Evolutionary conservation across 2,329 filamentous ascomycete genomes (phyloP), one percentile per base, ranked within the genome.

Genomic region (Neofusicoccum sp.): DNA sequence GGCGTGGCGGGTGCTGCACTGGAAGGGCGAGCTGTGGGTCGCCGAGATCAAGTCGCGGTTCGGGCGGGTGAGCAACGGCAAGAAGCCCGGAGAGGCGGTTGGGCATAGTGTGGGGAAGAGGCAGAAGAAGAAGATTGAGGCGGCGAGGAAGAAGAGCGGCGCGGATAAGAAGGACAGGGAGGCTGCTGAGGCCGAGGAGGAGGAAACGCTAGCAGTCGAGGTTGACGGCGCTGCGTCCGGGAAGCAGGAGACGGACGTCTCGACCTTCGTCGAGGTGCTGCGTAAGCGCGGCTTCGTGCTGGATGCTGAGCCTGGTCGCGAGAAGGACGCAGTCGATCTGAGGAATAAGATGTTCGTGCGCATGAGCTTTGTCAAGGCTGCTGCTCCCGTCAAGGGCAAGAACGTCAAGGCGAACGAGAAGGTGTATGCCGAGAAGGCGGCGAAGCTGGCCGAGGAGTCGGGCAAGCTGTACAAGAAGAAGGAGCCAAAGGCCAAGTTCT

Each of bases 271-370:
- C 6, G 89, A 93, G 58, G 92, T 94, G 1, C 84, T 98, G 66
- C 81, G 84, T 56, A 87, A 88, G 68, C 84, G 93, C 22, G 95
- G 95, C 0, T 97, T 99, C 71, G 82, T 93, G n/a, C 83, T 97
- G 34, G 89, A 77, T 62, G 73, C 71, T 34, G 74, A 90, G 69
- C 86, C 86, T 7, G 85, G 84, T 69, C 84, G 80, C 66, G 77
- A 76, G 29, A 73, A 76, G 50, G 67, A 68, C 16, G 86, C 89
- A 0, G 83, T 96, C 8, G 93, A 99, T 79, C 80, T 96, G 71
- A 86, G 85, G 62, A 99, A 99, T 79, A 96, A 90, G 80, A 99
- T 99, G 95, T 99, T 99, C 80, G 94, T 98, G 69, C 92, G 90
- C 79, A 94, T 99, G 92, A 87, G 90, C 70, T 99, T 99, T 77